Evolutionary conservation across 106 monocot species (phyloP), one percentile per base, ranked within the genome.

Genomic region (Chionographis japonica): DNA sequence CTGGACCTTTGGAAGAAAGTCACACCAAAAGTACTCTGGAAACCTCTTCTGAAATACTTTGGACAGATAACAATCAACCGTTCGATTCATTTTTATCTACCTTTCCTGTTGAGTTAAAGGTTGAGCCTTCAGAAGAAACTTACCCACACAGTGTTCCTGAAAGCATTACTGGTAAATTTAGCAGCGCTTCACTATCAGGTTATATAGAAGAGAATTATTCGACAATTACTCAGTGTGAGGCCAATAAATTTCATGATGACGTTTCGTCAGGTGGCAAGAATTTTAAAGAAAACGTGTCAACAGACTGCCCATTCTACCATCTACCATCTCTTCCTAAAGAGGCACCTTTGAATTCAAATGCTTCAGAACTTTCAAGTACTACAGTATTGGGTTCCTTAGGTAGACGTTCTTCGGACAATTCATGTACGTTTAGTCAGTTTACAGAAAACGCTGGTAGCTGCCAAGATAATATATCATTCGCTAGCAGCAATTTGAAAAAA

Each of bases 1-100:
- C 17, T 58, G 81, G 78, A 60, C 67, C 74, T 52, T 50, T 19
- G 6, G 80, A 77, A 50, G 71, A 72, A 58, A 19, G 42, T 50
- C 8, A 46, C 57, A 36, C 3, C 3, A 40, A 67, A 35, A 27
- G 13, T 20, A 2, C 5, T 49, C 10, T 19, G 13, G 58, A 36
- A 42, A 12, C 15, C 9, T 18, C 54, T 68, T 40, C 8, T 0
- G 49, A 8, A 10, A 9, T 46, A 49, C 10, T 14, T 40, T 5
- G 19, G 18, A 40, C 52, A 11, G 40, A 59, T 10, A 53, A 19
- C 38, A 13, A 4, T 52, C 16, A 37, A 17, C 7, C 54, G 9
- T n/a, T 40, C 62, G 37, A 54, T 62, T 62, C 53, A 39, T 37
- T 38, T 3, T 37, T 61, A 8, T 4, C 60, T n/a, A 66, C 46